Base-by-base conservation (phyloP, 1,284 basidiomycete species). In the Ceratobasidium sp. region DNA sequence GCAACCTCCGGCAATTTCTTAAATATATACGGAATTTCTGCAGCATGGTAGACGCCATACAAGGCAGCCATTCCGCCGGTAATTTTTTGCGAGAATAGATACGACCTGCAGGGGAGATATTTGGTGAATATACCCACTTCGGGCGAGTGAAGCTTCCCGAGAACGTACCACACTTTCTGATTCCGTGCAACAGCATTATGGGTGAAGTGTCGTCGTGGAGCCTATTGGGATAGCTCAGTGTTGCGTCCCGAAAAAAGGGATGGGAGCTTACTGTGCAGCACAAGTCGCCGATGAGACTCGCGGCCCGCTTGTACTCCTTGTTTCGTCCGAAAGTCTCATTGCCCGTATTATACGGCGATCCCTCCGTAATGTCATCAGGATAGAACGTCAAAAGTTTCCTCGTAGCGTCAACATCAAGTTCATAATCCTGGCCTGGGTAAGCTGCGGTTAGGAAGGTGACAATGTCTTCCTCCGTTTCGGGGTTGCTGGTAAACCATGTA, bases 281-380 rank as follows among this genome's bases (percentile, higher is more conserved):
- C 40, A 60, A 46, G 42, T 64, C 71, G 15, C 71, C 71, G 9
- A 64, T 46, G 15, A 75, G 9, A 39, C 58, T 64, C 9, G 71
- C 71, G 3, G 71, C 71, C 23, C 71, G 26, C 49, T 75, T 75
- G n/a, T 75, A 75, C 15, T 75, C 15, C 18, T 26, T 51, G 7
- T 28, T 28, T 2, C 71, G 56, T 20, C 71, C 71, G 60, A 75
- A 75, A 40, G 33, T 51, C 58, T 75, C 71, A 23, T 49, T 75
- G 2, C 71, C 71, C 5, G 71, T 75, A 9, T 40, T 40, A 39
- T 75, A 75, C 6, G 71, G 71, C 7, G 71, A 75, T 5, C 71
- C 71, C 18, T 40, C 4, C 28, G 71, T 23, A 18, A 44, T 60
- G 12, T 51, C 20, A 53, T 75, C 60, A 3, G 71, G 71, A 23